These are phyloP conservation scores for Hygrocybe punicea DNA, from an alignment of 768 basidiomycete species.

Conservation along the genomic window DNA sequence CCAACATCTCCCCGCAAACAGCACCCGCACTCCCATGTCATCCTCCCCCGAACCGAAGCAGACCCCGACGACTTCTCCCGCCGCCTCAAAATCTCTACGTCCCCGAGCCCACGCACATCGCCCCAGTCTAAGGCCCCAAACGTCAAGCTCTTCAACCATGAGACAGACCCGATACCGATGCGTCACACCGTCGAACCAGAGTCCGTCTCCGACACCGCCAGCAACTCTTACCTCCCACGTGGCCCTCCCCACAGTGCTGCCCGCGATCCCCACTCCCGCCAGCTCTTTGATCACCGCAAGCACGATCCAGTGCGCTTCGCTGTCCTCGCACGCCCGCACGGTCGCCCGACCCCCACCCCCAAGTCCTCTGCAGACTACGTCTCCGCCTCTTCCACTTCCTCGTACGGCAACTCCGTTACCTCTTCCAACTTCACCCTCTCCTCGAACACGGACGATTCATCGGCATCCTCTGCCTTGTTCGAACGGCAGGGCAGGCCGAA, in stretches of 20 bases:
- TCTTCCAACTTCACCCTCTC: constrained; percentile 73
- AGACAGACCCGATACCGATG: constrained; percentile 62
- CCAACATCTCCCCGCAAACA: constrained; percentile 34
- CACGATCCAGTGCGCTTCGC: constrained; percentile 89
- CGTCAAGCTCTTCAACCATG: constrained; percentile 67
- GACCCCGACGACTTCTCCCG: constrained; percentile 74
- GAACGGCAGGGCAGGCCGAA: constrained; percentile 49
- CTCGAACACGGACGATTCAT: constrained; percentile 68
- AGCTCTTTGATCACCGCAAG: constrained; percentile 84
- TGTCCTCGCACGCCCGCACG: constrained; percentile 52
- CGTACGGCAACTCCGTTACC: constrained; percentile 63
- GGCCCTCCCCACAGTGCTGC: constrained; percentile 20
- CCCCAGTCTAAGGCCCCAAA: constrained; percentile 35
- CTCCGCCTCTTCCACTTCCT: constrained; percentile 72
- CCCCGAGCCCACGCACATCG: constrained; percentile 38
- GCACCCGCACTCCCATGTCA: constrained; percentile 31
- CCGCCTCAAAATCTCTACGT: constrained; percentile 61
- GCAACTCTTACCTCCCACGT: constrained; percentile 47
- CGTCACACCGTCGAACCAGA: constrained; percentile 66
- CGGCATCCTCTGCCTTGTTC: constrained; percentile 66
- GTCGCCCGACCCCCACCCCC: constrained; percentile 49
- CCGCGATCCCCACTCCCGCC: constrained; percentile 42
- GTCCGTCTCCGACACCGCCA: constrained; percentile 54
- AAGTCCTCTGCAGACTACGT: constrained; percentile 67
- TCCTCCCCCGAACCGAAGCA: constrained; percentile 45